Evolutionary conservation across 306 rosid species (phyloP), one percentile per base, ranked within the genome.

Genomic region (Sechiopsis laciniata): DNA sequence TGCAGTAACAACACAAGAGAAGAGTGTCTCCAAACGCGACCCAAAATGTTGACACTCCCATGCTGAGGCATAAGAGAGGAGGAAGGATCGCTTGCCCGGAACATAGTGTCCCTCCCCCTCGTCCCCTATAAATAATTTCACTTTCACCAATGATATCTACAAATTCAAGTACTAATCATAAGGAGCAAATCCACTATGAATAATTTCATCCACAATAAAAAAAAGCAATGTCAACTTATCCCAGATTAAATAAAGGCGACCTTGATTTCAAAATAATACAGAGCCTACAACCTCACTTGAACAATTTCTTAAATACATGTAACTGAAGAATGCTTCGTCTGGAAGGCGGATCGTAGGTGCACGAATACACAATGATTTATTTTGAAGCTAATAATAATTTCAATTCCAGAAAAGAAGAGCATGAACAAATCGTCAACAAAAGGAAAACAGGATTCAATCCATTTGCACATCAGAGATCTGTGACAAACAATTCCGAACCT

Each of bases 391-490:
- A 8, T 35, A 16, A n/a, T 4, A n/a, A 63, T 3, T 63, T 7
- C 70, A 16, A 6, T 16, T 8, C 70, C 26, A 64, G 13, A 10
- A 56, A 17, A 56, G 4, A 19, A 7, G 60, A 63, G 8, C 70
- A 32, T 0, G 19, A 22, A 63, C 50, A 8, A 63, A 16, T 35
- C 51, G 14, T 35, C 51, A 12, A 63, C 51, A 35, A 35, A 63
- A 63, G 8, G 14, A 64, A 64, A 64, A 64, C 70, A 8, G 52
- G 50, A 37, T 63, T 35, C 11, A 37, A n/a, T 64, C 51, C 52
- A 64, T 37, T 64, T 37, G 8, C 24, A 37, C 15, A 64, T 64
- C 15, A 64, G 52, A 64, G 70, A 64, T 37, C 70, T 35, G 52
- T 19, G 26, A 64, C 26, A 64, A 8, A 37, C 26, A 64, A 37